Evolutionary conservation across 345 rosid genomes (phyloP).

Genomic region (Cochlearia excelsa): DNA sequence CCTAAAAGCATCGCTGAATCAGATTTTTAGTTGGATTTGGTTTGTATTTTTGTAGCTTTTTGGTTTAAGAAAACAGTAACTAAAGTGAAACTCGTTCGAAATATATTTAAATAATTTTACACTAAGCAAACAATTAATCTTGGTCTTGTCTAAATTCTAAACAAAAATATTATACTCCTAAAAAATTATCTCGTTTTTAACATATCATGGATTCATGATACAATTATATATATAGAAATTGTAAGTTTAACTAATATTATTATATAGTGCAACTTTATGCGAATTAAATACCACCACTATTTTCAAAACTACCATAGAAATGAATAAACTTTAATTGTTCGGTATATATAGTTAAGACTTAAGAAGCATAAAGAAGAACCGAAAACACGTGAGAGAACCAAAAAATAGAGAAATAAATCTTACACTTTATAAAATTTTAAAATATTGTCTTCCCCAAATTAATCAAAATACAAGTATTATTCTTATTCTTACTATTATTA

Average conservation of each 20-base stretch:
- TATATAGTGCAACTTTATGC: background rate
- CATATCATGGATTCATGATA: too few species aligned
- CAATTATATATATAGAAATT: too few species aligned
- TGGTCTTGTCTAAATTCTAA: background rate
- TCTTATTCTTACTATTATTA: too few species aligned
- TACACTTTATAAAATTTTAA: slow-evolving; percentile 18
- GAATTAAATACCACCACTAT: background rate
- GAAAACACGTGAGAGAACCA: slow-evolving; percentile 30
- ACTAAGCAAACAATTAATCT: background rate
- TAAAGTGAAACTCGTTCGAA: slow-evolving; percentile 1
- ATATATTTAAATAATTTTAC: background rate
- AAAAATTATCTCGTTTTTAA: too few species aligned
- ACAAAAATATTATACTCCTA: background rate
- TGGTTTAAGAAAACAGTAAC: slow-evolving; percentile 2
- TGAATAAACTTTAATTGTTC: background rate
- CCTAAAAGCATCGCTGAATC: slow-evolving; percentile 3
- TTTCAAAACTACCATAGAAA: background rate
- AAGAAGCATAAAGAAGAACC: slow-evolving; percentile 1
- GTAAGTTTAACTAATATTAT: too few species aligned
- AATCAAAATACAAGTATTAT: slow-evolving; percentile 17
- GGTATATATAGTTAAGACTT: background rate
- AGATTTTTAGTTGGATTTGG: slow-evolving; percentile 4
- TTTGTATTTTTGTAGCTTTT: slow-evolving; percentile 1
- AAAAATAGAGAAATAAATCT: slow-evolving; percentile 21
- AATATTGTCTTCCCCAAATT: slow-evolving; percentile 28